phyloP scores from a whole-genome alignment of 164 flowering plant genomes.

The Buxus sempervirens region DNA sequence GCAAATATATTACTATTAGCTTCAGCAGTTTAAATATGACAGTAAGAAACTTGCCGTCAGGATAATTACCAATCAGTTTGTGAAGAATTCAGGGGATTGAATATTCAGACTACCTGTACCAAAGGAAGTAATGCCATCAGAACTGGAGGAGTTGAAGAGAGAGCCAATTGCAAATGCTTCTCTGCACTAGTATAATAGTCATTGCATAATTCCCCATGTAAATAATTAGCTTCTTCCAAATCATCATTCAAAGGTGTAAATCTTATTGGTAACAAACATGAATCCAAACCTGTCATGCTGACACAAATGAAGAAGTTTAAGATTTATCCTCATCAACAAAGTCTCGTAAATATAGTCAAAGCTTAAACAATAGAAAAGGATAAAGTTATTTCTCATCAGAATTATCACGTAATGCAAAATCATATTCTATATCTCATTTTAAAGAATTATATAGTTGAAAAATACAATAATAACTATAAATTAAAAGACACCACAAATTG shows the following conservation, averaged over 20 bases:
- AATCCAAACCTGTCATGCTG: conserved; percentile 36
- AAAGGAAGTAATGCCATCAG: conserved; percentile 65
- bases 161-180: conserved; percentile 51
- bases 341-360: neutral
- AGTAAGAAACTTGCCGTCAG: neutral
- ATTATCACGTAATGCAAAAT: neutral
- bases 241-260: conserved; percentile 31
- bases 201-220: conserved; percentile 24
- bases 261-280: conserved; percentile 55
- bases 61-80: neutral
- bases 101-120: conserved; percentile 49
- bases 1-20: neutral
- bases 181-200: conserved; percentile 49
- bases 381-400: neutral
- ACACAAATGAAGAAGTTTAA: conserved; percentile 5
- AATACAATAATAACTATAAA: neutral
- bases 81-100: conserved; percentile 3
- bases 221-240: conserved; percentile 26
- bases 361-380: neutral
- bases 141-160: conserved; percentile 46
- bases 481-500: neutral
- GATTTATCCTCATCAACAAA: neutral
- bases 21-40: neutral
- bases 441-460: neutral
- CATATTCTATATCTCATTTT: neutral